A percentile compares a stretch with the other conserved stretches of the same genome.
Conservation (phyloP, 371 early-diverging fungal species). For the Furculomyces boomerangus region DNA sequence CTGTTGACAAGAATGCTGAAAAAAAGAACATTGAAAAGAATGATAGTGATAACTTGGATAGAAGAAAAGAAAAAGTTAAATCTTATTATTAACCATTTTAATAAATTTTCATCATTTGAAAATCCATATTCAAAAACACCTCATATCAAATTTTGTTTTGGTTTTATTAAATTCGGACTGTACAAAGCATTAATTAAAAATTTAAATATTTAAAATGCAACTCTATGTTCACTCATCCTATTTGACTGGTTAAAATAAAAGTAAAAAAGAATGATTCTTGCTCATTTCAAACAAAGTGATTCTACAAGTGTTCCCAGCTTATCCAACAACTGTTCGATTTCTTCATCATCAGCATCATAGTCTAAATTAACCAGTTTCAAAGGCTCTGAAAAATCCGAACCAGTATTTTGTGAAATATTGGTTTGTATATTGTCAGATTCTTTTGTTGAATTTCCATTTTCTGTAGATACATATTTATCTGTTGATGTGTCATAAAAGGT, state of each 20-base stretch:
- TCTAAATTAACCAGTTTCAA: neutral
- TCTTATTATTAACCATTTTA: slow-evolving; percentile 15
- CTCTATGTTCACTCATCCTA: too few species aligned
- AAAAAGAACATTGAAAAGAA: neutral
- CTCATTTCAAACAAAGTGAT: neutral
- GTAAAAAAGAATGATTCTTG: neutral
- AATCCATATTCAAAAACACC: neutral
- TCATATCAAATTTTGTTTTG: neutral
- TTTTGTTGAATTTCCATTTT: too few species aligned
- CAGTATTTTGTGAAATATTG: neutral
- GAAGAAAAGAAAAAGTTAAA: slow-evolving; percentile 21
- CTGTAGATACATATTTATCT: too few species aligned
- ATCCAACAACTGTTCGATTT: neutral
- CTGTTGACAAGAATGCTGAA: neutral
- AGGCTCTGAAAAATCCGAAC: neutral
- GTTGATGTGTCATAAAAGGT: too few species aligned
- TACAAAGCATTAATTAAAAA: too few species aligned
- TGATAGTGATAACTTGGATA: slow-evolving; percentile 6
- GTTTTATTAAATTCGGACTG: too few species aligned
- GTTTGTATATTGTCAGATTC: neutral
- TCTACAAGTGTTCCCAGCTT: neutral
- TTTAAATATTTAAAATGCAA: too few species aligned
- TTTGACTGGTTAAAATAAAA: too few species aligned
- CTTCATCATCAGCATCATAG: neutral
- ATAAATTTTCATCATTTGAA: neutral